A percentile compares a stretch with the other conserved stretches of the same genome.
Conservation (phyloP, 2,329 filamentous ascomycete species). For the Stagonosporopsis cucurbitacearum region DNA sequence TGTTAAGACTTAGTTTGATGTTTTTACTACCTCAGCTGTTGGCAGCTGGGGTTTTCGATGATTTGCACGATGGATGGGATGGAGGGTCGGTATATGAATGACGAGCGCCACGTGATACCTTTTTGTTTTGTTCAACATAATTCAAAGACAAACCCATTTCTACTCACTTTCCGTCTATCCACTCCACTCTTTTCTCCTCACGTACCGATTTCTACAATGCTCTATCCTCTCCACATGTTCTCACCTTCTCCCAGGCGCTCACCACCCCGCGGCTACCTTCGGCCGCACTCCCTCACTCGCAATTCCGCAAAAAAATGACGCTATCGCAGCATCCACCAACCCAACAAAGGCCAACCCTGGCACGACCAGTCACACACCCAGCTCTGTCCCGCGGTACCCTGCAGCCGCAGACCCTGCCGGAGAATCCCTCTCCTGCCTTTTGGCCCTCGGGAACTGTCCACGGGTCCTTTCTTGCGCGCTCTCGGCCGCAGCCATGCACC, state of each 20-base stretch:
- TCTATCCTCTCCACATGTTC: not conserved
- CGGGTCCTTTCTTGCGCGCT: not conserved
- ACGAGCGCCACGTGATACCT: slow-evolving; percentile 11
- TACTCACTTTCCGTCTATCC: too few species aligned
- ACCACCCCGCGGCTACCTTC: not conserved
- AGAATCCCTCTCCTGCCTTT: not conserved
- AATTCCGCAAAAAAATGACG: slow-evolving; percentile 9
- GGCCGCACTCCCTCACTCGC: not conserved
- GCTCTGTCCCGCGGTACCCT: not conserved
- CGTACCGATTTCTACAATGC: not conserved
- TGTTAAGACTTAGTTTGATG: slow-evolving; percentile 5
- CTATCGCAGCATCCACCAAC: not conserved
- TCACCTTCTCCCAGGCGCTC: not conserved
- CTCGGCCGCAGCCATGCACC: not conserved
- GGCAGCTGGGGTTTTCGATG: slow-evolving; percentile 1
- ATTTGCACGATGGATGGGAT: not conserved
- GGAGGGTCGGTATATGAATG: slow-evolving; percentile 1
- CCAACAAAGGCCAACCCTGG: not conserved
- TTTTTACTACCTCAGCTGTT: not conserved
- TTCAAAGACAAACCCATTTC: slow-evolving; percentile 4
- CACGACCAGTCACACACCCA: not conserved
- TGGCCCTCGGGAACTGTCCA: not conserved
- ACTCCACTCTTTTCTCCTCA: not conserved
- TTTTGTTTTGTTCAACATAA: slow-evolving; percentile 15
- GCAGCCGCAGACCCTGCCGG: not conserved